Evolutionary conservation across 805 yeast species (phyloP).

Genomic region (Candida saitoana): DNA sequence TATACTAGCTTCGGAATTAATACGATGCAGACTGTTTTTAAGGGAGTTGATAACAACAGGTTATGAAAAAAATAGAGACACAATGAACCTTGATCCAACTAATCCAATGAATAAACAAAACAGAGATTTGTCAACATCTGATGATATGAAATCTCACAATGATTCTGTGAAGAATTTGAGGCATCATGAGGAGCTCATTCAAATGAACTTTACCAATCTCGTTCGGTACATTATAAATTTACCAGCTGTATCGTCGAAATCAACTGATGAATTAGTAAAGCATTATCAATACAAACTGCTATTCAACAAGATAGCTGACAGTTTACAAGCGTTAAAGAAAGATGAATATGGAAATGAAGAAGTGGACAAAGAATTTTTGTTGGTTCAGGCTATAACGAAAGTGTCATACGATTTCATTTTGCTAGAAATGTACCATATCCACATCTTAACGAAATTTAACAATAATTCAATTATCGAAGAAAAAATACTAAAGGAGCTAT

Average conservation of each 20-base stretch:
- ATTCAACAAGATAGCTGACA: slow-evolving; percentile 23
- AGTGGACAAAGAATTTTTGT: slow-evolving; percentile 13
- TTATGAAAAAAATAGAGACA: slow-evolving; percentile 4
- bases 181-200: slow-evolving; percentile 34
- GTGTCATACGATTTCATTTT: slow-evolving; percentile 36
- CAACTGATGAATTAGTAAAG: slow-evolving; percentile 17
- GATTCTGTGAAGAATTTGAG: not conserved
- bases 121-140: not conserved
- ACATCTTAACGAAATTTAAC: slow-evolving; percentile 31
- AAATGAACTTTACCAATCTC: slow-evolving; percentile 35
- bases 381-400: slow-evolving; percentile 31
- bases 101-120: not conserved
- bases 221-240: slow-evolving; percentile 29
- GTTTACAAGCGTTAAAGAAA: slow-evolving; percentile 21
- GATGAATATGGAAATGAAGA: slow-evolving; percentile 20
- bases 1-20: slow-evolving; percentile 26
- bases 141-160: not conserved
- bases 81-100: slow-evolving; percentile 2
- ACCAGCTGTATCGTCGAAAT: slow-evolving; percentile 19
- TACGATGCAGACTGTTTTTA: slow-evolving; percentile 23
- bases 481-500: slow-evolving; percentile 20
- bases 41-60: slow-evolving; percentile 19
- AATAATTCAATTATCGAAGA: slow-evolving; percentile 29
- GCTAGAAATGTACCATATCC: slow-evolving; percentile 37
- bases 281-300: slow-evolving; percentile 28